These are phyloP conservation scores for Aureobasidium lini DNA, from an alignment of 2,329 filamentous ascomycete genomes.

Conservation along the genomic window DNA sequence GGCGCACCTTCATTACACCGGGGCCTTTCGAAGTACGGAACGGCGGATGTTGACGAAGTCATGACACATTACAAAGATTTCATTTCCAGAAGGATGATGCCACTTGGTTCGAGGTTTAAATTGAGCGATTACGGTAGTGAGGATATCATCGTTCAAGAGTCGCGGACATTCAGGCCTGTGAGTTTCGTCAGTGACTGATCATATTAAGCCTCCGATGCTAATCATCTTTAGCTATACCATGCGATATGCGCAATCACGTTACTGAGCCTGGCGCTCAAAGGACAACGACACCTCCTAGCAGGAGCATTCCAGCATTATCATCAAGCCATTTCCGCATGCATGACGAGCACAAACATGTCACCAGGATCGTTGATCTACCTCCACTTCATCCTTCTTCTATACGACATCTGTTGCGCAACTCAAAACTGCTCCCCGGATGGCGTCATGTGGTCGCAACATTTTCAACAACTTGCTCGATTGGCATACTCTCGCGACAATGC, in stretches of 20 bases:
- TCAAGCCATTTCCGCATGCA: slow-evolving; percentile 36
- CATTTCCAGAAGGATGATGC: slow-evolving; percentile 14
- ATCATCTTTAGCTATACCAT: slow-evolving; percentile 40
- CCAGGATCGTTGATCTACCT: slow-evolving; percentile 50
- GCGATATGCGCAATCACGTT: slow-evolving; percentile 48
- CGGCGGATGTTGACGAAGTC: not conserved
- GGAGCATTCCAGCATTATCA: slow-evolving; percentile 49
- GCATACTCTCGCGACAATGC: slow-evolving; percentile 14
- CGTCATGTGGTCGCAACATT: slow-evolving; percentile 48
- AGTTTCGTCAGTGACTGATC: slow-evolving; percentile 26
- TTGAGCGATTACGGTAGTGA: not conserved
- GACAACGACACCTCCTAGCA: slow-evolving; percentile 27
- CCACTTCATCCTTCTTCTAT: slow-evolving; percentile 50
- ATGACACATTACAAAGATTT: slow-evolving; percentile 14
- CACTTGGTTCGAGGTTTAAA: slow-evolving; percentile 9
- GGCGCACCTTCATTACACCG: not conserved
- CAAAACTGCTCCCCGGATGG: slow-evolving; percentile 23
- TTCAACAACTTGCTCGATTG: slow-evolving; percentile 45
- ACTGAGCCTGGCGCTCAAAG: slow-evolving; percentile 39
- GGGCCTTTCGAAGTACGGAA: not conserved
- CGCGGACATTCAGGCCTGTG: slow-evolving; percentile 45
- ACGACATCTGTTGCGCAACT: slow-evolving; percentile 39
- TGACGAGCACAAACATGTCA: slow-evolving; percentile 39
- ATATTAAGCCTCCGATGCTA: not conserved
- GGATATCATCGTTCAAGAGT: slow-evolving; percentile 26